A percentile compares a stretch with the other conserved stretches of the same genome.
Evolutionary conservation across 495 filamentous ascomycete species (phyloP).

Genomic region (Tricharina praecox): DNA sequence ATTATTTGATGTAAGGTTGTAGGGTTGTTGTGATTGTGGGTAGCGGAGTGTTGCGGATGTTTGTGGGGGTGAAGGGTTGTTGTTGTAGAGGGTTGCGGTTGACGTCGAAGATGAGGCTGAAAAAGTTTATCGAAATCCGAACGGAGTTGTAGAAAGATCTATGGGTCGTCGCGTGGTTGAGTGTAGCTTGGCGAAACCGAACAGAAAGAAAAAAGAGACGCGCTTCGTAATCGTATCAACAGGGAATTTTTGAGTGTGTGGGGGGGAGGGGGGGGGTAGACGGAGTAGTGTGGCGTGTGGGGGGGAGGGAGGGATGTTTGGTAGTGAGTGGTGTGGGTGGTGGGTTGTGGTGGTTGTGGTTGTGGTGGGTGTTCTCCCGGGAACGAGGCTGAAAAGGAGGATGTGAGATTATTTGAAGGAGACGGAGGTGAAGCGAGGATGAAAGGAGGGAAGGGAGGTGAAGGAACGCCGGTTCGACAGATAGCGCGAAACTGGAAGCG

Average conservation of each 20-base stretch:
- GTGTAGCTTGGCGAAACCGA: constrained; percentile 1
- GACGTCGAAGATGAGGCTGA: constrained; percentile 8
- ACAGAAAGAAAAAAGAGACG: no score
- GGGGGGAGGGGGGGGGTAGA: no score
- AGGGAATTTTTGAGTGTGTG: no score
- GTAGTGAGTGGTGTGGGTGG: not conserved
- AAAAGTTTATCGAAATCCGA: constrained; percentile 8
- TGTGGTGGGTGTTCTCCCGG: constrained; percentile 5
- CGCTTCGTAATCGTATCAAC: no score
- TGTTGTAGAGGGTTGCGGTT: not conserved
- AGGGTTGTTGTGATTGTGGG: not conserved
- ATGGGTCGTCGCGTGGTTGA: constrained; percentile 1
- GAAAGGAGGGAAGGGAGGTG: constrained; percentile 18
- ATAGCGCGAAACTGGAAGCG: constrained; percentile 1
- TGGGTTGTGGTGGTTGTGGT: constrained; percentile 6
- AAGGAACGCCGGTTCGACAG: not conserved
- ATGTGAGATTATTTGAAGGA: constrained; percentile 5
- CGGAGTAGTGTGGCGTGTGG: no score
- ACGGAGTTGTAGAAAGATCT: not conserved
- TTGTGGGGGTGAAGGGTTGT: not conserved
- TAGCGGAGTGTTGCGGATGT: not conserved
- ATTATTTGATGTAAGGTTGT: no score
- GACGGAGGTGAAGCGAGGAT: constrained; percentile 8
- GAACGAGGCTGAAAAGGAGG: constrained; percentile 6
- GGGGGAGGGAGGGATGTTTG: not conserved